Conservation (phyloP, 1,284 basidiomycete genomes). For the Cryptococcus sp. region DNA sequence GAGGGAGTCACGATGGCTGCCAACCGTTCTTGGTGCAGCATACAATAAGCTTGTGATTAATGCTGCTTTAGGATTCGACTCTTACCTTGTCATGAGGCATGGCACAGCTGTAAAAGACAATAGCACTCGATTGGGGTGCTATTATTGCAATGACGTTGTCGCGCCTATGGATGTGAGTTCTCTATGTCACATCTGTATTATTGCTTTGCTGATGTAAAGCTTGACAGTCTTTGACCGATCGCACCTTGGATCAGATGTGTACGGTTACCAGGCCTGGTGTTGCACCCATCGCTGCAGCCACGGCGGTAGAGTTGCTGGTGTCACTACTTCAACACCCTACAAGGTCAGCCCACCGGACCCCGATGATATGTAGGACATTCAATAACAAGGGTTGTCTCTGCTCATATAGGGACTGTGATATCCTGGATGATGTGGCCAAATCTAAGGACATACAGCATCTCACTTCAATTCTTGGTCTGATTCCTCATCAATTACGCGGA, state of each 20-base stretch:
- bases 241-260: slow-evolving; percentile 98
- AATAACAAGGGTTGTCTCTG: background rate
- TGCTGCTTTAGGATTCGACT: slow-evolving; percentile 93
- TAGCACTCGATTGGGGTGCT: slow-evolving; percentile 68
- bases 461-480: slow-evolving; percentile 71
- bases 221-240: slow-evolving; percentile 85
- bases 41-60: slow-evolving; percentile 93
- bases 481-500: slow-evolving; percentile 92
- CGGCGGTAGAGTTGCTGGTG: slow-evolving; percentile 86
- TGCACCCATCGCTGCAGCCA: slow-evolving; percentile 85
- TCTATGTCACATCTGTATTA: too few relatives aligned
- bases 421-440: slow-evolving; percentile 29
- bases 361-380: too few relatives aligned
- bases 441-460: too few relatives aligned
- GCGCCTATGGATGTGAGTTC: slow-evolving; percentile 82
- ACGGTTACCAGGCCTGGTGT: slow-evolving; percentile 96
- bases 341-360: slow-evolving; percentile 66
- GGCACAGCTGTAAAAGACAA: slow-evolving; percentile 52
- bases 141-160: slow-evolving; percentile 98
- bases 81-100: slow-evolving; percentile 95
- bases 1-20: slow-evolving; percentile 91
- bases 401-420: background rate
- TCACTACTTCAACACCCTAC: slow-evolving; percentile 85
- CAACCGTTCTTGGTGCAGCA: slow-evolving; percentile 77
- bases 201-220: too few relatives aligned